These are phyloP conservation scores for Aspergillus viridinutans DNA, from an alignment of 2,329 filamentous ascomycete species.

Conservation along the genomic window DNA sequence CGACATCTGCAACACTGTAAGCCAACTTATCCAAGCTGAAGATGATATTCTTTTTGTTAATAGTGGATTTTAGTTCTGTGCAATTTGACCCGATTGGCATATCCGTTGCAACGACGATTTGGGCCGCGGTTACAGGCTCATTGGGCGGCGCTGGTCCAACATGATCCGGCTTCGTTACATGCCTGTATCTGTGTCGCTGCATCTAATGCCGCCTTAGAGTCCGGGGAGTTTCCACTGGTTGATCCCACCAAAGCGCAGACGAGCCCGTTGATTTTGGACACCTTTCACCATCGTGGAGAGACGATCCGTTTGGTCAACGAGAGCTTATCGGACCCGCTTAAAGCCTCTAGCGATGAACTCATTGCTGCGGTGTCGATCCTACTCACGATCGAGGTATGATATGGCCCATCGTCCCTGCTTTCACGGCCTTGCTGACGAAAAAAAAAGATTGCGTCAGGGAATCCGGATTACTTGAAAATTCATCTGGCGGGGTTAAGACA, in stretches of 20 bases:
- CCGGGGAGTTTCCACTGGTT: constrained; percentile 31
- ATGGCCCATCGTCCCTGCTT: not conserved
- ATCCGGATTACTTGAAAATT: constrained; percentile 37
- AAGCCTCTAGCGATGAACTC: constrained; percentile 37
- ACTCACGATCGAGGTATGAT: constrained; percentile 36
- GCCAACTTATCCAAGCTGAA: constrained; percentile 5
- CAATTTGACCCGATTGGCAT: constrained; percentile 33
- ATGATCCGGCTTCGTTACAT: constrained; percentile 34
- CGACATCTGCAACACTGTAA: constrained; percentile 35
- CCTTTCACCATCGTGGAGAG: constrained; percentile 36
- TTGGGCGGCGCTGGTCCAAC: constrained; percentile 33
- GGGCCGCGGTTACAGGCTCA: constrained; percentile 32
- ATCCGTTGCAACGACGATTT: constrained; percentile 33
- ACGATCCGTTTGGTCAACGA: constrained; percentile 38
- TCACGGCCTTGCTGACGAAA: constrained; percentile 8
- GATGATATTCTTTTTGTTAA: constrained; percentile 2
- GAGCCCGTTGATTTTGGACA: constrained; percentile 33
- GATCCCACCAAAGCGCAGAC: constrained; percentile 28
- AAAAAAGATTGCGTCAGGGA: constrained; percentile 34
- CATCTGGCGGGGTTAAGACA: constrained; percentile 37
- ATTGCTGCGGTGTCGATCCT: constrained; percentile 38
- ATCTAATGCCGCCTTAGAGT: constrained; percentile 32
- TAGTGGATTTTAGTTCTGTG: constrained; percentile 26
- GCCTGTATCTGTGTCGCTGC: constrained; percentile 36
- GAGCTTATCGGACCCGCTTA: constrained; percentile 33